A percentile compares a stretch with the other conserved stretches of the same genome.
phyloP scores from a whole-genome alignment of 164 flowering plant species.

The Tetracentron sinense region DNA sequence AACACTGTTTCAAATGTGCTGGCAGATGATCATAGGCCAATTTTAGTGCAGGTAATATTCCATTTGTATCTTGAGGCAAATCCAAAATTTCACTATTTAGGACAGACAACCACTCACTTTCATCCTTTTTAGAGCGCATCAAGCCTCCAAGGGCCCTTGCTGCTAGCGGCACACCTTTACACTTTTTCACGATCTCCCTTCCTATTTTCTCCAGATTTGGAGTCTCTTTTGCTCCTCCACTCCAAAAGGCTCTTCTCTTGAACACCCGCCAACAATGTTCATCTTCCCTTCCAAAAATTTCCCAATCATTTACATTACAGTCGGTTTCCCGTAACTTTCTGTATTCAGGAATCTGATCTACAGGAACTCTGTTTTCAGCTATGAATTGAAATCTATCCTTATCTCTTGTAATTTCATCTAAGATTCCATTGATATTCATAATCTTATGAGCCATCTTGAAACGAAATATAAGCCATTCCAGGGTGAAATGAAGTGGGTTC shows the following conservation, averaged over 20 bases:
- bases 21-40: constrained; percentile 9
- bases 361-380: too few relatives aligned
- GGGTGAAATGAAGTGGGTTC: too few relatives aligned
- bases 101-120: background rate
- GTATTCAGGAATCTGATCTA: too few relatives aligned
- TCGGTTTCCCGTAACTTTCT: too few relatives aligned
- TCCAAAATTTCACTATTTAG: background rate
- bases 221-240: background rate
- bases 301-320: too few relatives aligned
- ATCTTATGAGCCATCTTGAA: too few relatives aligned
- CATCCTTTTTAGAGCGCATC: background rate
- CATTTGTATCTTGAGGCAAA: background rate
- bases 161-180: constrained; percentile 12
- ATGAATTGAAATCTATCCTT: too few relatives aligned
- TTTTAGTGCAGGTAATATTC: background rate
- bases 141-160: constrained; percentile 5
- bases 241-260: background rate
- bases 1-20: constrained; percentile 1
- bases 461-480: background rate
- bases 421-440: background rate
- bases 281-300: too few relatives aligned
- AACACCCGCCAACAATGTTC: background rate
- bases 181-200: constrained; percentile 6
- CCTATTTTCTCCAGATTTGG: constrained; percentile 2
- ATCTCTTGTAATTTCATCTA: too few relatives aligned